Base-by-base conservation (phyloP, 495 filamentous ascomycete genomes). In the Xylaria palmicola region DNA sequence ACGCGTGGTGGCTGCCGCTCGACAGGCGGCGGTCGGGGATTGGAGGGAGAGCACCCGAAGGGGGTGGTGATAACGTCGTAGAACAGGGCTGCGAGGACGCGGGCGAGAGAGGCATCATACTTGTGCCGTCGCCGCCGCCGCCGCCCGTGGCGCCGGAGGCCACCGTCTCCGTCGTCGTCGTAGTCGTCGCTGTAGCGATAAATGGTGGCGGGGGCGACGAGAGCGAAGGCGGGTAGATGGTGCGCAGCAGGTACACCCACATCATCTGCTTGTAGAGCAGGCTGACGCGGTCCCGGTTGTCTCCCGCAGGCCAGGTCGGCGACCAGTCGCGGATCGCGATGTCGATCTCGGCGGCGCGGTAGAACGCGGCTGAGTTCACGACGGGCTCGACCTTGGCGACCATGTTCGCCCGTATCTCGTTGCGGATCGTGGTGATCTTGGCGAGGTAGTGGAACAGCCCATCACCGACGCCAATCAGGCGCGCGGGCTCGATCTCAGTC, bases 221-320 rank as follows among this genome's bases (percentile, higher is more conserved):
- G 0, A 73, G 57, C 10, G 74, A 74, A 1, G 81, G 81, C n/a
- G 89, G 89, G 59, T 88, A 86, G 64, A 94, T 89, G 1, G 92
- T 96, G 29, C 92, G 86, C 70, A 89, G 89, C 0, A 97, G 81
- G 68, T 97, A 96, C 5, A 96, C 85, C 91, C 91, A 96, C 60
- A 92, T 90, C 65, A 89, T 91, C 70, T 96, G 92, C 44, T 91
- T 86, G 72, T 97, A 96, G 5, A 97, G 82, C 59, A 92, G 84
- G 0, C 87, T 88, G 29, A 91, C 85, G n/a, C 81, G 83, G 69
- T 86, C 89, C 40, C 92, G 89, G 20, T 85, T 82, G 22, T 90
- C 87, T 10, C 89, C 86, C 7, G 81, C 78, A 5, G 86, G 80
- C 74, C 91, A 88, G 0, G 82, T 81, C 6, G 90, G 90, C 30